These are phyloP conservation scores for Phytophthora crassamura DNA, from an alignment of 352 stramenopile species.

Conservation along the genomic window DNA sequence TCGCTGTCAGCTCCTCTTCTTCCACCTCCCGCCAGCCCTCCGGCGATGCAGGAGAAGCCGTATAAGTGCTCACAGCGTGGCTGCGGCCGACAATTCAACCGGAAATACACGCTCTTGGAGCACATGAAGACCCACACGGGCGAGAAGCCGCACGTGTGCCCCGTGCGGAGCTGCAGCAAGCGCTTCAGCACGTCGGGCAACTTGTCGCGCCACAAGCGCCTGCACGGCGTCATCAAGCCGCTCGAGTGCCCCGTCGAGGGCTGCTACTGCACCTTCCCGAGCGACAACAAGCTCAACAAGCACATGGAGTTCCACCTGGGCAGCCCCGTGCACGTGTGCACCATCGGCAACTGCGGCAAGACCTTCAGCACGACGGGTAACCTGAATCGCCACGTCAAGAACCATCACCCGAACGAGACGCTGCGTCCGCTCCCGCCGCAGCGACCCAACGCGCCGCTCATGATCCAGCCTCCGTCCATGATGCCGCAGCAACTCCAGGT, in stretches of 20 bases:
- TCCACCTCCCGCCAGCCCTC: too few species aligned
- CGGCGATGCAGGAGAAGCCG: conserved; percentile 9
- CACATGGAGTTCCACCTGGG: conserved; percentile 38
- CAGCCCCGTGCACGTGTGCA: conserved; percentile 48
- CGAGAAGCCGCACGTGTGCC: too few species aligned
- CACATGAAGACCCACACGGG: too few species aligned
- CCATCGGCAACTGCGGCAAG: conserved; percentile 49
- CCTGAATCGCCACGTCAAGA: conserved; percentile 52
- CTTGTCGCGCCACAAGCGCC: too few species aligned
- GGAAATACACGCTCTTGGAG: too few species aligned
- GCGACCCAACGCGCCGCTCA: conserved; percentile 18
- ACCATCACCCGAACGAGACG: conserved; percentile 43
- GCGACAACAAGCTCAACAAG: too few species aligned
- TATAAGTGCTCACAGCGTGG: conserved; percentile 30
- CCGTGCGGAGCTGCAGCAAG: too few species aligned
- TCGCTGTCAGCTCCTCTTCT: neutral
- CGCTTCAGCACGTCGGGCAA: too few species aligned
- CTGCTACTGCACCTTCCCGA: too few species aligned
- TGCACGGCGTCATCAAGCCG: too few species aligned
- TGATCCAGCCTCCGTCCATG: conserved; percentile 16
- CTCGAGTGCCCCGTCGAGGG: too few species aligned
- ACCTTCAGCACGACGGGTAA: conserved; percentile 73
- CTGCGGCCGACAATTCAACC: too few species aligned
- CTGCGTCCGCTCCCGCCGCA: conserved; percentile 25
- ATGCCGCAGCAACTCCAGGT: conserved; percentile 4